A percentile compares a stretch with the other conserved stretches of the same genome.
These are phyloP conservation scores for Bryoerythrophyllum caledonicum DNA, from an alignment of 225 moss, liverwort and hornwort genomes.

Conservation along the genomic window DNA sequence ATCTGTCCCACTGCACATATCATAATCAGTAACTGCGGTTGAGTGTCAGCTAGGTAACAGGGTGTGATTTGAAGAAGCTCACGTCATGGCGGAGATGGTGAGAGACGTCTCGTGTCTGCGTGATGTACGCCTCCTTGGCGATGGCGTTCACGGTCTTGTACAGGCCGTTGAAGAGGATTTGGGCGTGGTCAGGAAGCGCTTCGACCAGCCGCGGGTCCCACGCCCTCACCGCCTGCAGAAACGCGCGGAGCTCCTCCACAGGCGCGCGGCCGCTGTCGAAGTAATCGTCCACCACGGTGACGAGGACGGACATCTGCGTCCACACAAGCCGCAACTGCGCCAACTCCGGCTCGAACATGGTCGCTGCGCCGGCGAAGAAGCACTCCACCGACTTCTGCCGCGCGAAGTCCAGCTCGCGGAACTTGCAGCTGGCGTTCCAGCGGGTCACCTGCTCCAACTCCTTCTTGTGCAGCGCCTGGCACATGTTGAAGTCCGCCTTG, in stretches of 20 bases:
- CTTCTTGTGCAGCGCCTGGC: constrained; percentile 48
- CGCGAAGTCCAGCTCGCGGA: constrained; percentile 48
- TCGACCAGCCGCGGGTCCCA: constrained; percentile 34
- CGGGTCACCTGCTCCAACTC: constrained; percentile 51
- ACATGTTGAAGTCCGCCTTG: constrained; percentile 64
- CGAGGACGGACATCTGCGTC: constrained; percentile 43
- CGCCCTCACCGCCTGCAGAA: constrained; percentile 32
- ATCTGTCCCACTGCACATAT: constrained; percentile 54
- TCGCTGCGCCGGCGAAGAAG: constrained; percentile 49
- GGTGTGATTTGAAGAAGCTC: background rate
- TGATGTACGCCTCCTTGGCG: constrained; percentile 37
- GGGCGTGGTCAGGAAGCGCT: constrained; percentile 34
- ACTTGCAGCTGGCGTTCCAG: constrained; percentile 60
- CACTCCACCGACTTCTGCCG: constrained; percentile 45
- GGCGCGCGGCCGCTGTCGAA: constrained; percentile 38
- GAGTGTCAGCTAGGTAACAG: too few species aligned
- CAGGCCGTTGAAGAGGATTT: constrained; percentile 48
- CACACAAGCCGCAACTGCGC: constrained; percentile 47
- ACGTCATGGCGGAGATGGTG: constrained; percentile 41
- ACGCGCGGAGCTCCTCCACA: constrained; percentile 30
- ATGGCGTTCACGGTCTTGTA: constrained; percentile 51
- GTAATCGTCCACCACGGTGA: constrained; percentile 60
- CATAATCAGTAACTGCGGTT: too few species aligned
- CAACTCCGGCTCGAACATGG: constrained; percentile 52
- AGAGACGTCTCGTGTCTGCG: constrained; percentile 63